A percentile compares a stretch with the other conserved stretches of the same genome.
Evolutionary conservation across 2,329 filamentous ascomycete genomes (phyloP).

Genomic region (Rasamsonia emersonii): DNA sequence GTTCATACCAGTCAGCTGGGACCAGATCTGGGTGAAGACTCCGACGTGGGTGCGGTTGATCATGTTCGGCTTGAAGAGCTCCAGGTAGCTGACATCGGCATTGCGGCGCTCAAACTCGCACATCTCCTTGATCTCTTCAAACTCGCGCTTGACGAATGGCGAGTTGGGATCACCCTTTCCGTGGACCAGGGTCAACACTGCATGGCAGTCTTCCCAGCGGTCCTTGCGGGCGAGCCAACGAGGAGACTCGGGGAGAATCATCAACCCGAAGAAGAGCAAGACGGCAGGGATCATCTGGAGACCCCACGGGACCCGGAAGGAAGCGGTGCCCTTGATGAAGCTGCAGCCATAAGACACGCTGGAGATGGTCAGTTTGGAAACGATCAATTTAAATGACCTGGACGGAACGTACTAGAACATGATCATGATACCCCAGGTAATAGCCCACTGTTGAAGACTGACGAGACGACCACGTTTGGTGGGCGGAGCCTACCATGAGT

Average conservation of each 20-base stretch:
- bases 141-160: constrained; percentile 58
- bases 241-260: constrained; percentile 48
- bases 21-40: constrained; percentile 67
- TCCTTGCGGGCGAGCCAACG: constrained; percentile 57
- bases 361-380: constrained; percentile 9
- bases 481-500: constrained; percentile 50
- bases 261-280: constrained; percentile 49
- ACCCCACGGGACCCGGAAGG: constrained; percentile 58
- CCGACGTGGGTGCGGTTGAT: constrained; percentile 64
- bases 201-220: constrained; percentile 46
- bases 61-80: constrained; percentile 66
- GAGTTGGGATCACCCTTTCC: constrained; percentile 56
- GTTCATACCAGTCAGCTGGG: constrained; percentile 69
- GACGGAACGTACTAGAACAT: constrained; percentile 61
- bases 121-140: constrained; percentile 64
- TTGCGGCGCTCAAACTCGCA: constrained; percentile 65
- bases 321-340: constrained; percentile 48
- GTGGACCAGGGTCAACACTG: constrained; percentile 50
- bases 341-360: constrained; percentile 52
- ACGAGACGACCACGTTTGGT: constrained; percentile 55
- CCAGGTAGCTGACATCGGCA: constrained; percentile 59
- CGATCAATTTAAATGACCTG: background rate
- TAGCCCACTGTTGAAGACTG: constrained; percentile 66
- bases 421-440: constrained; percentile 64
- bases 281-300: constrained; percentile 55